A percentile compares a stretch with the other conserved stretches of the same genome.
These are phyloP conservation scores for Cryptosporidium muris DNA, from an alignment of 169 alveolate species.

Conservation along the genomic window DNA sequence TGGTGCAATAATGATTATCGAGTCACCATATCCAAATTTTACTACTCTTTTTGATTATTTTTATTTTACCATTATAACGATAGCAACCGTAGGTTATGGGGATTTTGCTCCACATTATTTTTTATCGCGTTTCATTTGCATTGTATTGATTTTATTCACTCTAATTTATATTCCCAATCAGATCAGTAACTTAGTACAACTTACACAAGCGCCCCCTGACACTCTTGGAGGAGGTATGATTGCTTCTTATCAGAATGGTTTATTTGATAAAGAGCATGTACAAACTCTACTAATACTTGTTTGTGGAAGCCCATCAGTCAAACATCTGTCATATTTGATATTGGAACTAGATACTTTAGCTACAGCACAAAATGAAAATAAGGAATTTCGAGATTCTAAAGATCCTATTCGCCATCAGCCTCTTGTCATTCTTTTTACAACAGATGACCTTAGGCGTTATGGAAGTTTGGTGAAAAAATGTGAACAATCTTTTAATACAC, in stretches of 20 bases:
- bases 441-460: conserved; percentile 47
- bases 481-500: conserved; percentile 41
- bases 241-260: conserved; percentile 31
- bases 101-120: conserved; percentile 64
- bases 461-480: conserved; percentile 34
- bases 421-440: conserved; percentile 41
- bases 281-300: conserved; percentile 52
- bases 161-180: conserved; percentile 61
- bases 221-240: conserved; percentile 46
- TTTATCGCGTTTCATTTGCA: conserved; percentile 52
- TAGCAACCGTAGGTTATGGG: conserved; percentile 73
- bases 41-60: conserved; percentile 48
- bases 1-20: conserved; percentile 70
- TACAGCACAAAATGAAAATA: conserved; percentile 14
- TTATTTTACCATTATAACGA: conserved; percentile 70
- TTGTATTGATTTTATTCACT: conserved; percentile 44
- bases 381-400: conserved; percentile 43
- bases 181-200: conserved; percentile 56
- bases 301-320: conserved; percentile 55
- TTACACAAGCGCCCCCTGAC: conserved; percentile 68
- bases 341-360: conserved; percentile 46
- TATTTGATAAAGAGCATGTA: conserved; percentile 55
- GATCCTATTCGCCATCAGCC: conserved; percentile 61
- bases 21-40: conserved; percentile 54
- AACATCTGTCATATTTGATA: conserved; percentile 50